phyloP scores from a whole-genome alignment of 257 asterid genomes.

The Gynochthodes officinalis region DNA sequence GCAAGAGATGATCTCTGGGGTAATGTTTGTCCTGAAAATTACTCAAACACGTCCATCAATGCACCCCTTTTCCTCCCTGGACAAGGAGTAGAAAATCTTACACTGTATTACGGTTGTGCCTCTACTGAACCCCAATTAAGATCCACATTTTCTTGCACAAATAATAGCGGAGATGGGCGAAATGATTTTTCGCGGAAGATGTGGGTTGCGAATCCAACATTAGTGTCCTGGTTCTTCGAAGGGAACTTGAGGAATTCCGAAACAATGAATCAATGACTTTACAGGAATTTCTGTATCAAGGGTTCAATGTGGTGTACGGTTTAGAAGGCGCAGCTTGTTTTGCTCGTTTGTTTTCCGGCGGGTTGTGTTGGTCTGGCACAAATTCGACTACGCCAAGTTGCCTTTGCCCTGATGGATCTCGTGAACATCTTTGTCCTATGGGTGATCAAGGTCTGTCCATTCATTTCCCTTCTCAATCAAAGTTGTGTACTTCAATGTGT shows the following conservation, averaged over 20 bases:
- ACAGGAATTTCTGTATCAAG: conserved; percentile 11
- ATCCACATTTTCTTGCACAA: conserved; percentile 2
- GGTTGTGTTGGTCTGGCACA: conserved; percentile 22
- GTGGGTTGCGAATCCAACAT: neutral
- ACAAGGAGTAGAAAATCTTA: neutral
- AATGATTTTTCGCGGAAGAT: neutral
- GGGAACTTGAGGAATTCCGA: neutral
- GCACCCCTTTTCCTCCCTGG: neutral
- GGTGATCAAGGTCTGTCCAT: conserved; percentile 8
- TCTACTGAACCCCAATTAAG: neutral
- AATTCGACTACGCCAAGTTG: neutral
- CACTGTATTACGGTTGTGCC: conserved; percentile 15
- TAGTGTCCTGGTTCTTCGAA: conserved; percentile 6
- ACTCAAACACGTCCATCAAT: neutral
- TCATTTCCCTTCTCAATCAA: conserved; percentile 1
- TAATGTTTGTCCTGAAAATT: conserved; percentile 17
- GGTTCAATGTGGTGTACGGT: conserved; percentile 14
- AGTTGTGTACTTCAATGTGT: neutral
- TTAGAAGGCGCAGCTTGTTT: neutral
- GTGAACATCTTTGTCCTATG: neutral
- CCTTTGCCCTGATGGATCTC: conserved; percentile 19
- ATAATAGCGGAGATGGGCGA: neutral
- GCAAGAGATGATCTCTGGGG: conserved; percentile 21
- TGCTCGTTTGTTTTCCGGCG: conserved; percentile 12
- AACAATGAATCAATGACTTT: neutral